Evolutionary conservation across 2,329 filamentous ascomycete species (phyloP), one percentile per base, ranked within the genome.

Genomic region (Monilinia vaccinii-corymbosi): DNA sequence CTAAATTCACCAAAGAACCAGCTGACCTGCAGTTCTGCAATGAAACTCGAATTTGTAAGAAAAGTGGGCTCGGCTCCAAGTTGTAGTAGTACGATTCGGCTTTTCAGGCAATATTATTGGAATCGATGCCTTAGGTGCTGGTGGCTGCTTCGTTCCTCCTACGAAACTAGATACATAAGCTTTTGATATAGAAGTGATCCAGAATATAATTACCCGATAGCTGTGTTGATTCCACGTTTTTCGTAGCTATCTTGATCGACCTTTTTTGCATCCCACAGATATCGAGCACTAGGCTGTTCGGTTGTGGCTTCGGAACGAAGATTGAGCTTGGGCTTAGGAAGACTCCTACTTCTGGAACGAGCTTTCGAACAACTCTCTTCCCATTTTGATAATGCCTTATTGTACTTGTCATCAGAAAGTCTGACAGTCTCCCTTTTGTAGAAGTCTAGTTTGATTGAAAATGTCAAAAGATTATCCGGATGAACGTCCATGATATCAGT

Each of bases 241-340:
- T 60, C 58, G 18, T 40, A 62, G 38, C 38, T 63, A 23, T 60
- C 52, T 10, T 34, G 18, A 44, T 62, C 60, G 6, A 63, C 38
- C 18, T 40, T 50, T 14, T 48, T 36, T 11, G 36, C 52, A 45
- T 62, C 40, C 52, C 28, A 56, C 5, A 40, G 14, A 6, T 40
- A 40, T 40, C 34, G 34, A n/a, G 3, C 4, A 5, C 38, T 18
- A 9, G 34, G 9, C 21, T 18, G 13, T 5, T 38, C 8, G 16
- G 11, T 16, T 40, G 16, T 13, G 32, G 18, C 25, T 31, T n/a
- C 9, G 4, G 3, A 8, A 13, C 18, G 10, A 13, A 21, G 21
- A 1, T 32, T 32, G 9, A 2, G 13, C 1, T 47, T 13, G 13
- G 13, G 34, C 34, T 36, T 36, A 36, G 34, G 1, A 13, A 10